Conservation (phyloP, 768 basidiomycete species). For the Termitomyces heimii region DNA sequence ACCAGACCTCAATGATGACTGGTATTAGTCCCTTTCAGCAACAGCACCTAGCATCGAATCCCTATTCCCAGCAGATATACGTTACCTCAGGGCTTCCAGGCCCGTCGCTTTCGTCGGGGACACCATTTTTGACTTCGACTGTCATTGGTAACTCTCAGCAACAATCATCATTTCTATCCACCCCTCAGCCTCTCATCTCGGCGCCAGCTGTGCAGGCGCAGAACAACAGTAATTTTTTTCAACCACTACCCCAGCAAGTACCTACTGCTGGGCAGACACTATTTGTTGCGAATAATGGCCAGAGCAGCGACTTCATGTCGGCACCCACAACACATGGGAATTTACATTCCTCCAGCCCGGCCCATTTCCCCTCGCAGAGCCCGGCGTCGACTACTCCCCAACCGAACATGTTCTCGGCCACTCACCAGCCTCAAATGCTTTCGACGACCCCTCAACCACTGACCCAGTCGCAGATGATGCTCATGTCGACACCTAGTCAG, state of each 20-base stretch:
- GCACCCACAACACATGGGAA: constrained; percentile 21
- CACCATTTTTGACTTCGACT: constrained; percentile 1
- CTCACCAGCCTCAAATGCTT: constrained; percentile 27
- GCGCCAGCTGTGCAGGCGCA: constrained; percentile 7
- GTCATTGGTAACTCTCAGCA: constrained; percentile 5
- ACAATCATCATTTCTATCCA: constrained; percentile 17
- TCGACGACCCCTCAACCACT: constrained; percentile 21
- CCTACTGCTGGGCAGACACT: constrained; percentile 6
- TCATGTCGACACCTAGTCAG: constrained; percentile 18
- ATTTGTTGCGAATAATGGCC: constrained; percentile 7
- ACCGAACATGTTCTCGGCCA: constrained; percentile 14
- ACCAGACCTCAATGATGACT: constrained; percentile 17
- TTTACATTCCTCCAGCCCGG: constrained; percentile 28
- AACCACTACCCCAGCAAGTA: constrained; percentile 19
- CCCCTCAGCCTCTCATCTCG: constrained; percentile 16
- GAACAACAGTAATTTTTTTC: constrained; percentile 14
- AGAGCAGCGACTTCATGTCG: constrained; percentile 19
- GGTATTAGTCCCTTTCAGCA: constrained; percentile 23
- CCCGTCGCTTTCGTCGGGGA: not conserved
- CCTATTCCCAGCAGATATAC: constrained; percentile 21
- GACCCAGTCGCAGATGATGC: constrained; percentile 16
- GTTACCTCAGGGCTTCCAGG: constrained; percentile 4
- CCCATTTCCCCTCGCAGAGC: constrained; percentile 27
- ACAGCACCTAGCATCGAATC: constrained; percentile 19
- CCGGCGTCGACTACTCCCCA: constrained; percentile 19